Evolutionary conservation across 1,284 basidiomycete species (phyloP), one percentile per base, ranked within the genome.

Genomic region (Cryptococcus jaspeensis): DNA sequence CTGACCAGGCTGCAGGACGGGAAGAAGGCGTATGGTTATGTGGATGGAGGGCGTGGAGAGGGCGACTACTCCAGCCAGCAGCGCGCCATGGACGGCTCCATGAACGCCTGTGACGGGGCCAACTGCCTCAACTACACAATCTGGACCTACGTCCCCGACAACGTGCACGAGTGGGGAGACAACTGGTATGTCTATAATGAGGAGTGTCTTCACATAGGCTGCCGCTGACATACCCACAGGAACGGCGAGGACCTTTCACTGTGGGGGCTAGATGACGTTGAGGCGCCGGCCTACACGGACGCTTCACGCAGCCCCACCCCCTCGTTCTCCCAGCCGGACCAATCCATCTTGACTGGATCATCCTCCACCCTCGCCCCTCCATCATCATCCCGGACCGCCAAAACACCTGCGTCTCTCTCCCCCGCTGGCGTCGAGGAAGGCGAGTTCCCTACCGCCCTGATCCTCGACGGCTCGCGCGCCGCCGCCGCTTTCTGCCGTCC

Each of bases 201-300:
- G 35, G 15, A n/a, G n/a, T n/a, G 7, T 35, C 5, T 32, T 23
- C 2, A 39, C 50, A 2, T 44, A 23, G 20, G 25, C 1, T 45
- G 13, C 52, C 16, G 46, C 45, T 55, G 45, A 62, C 48, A 5
- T 5, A 20, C 9, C 18, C 18, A 11, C 51, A 73, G 73, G 94
- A 94, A 98, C 73, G 86, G 91, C 76, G 95, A 99, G 78, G 95
- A 98, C 77, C 77, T 98, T 55, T 93, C 90, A 60, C 64, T 95
- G 12, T 98, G 90, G 91, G 88, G 87, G 64, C 64, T 72, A 2
- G 91, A 95, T 69, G 94, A 95, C 71, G 53, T 43, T 12, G 50
- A 50, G 40, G 38, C 47, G 16, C 48, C 61, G 23, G 20, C 36
- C 1, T 52, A 48, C 23, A 41, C 32, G 38, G 51, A 61, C 35